Percentiles rank a stretch among this genome's conserved stretches.
Evolutionary conservation across 2,329 filamentous ascomycete genomes (phyloP).

Genomic region (Colletotrichum ledebouriae): DNA sequence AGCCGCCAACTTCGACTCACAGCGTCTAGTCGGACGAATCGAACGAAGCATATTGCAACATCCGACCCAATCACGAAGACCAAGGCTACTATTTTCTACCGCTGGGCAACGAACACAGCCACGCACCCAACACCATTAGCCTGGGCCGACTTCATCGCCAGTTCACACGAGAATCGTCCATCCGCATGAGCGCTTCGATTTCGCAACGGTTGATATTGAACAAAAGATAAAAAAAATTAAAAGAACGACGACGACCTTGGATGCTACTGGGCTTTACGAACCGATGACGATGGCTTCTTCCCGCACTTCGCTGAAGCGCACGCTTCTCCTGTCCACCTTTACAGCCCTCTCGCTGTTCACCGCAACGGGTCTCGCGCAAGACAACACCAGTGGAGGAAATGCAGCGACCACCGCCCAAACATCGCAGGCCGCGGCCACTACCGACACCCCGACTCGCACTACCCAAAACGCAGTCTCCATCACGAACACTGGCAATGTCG

Average conservation of each 20-base stretch:
- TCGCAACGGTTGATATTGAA: slow-evolving; percentile 12
- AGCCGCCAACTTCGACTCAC: not conserved
- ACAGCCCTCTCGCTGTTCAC: slow-evolving; percentile 48
- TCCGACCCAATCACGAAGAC: slow-evolving; percentile 28
- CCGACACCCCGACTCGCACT: slow-evolving; percentile 39
- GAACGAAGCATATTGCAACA: slow-evolving; percentile 20
- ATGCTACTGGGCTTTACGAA: not conserved
- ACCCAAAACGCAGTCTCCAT: slow-evolving; percentile 42
- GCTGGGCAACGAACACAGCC: slow-evolving; percentile 14
- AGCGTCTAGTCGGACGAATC: slow-evolving; percentile 10
- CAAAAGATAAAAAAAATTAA: not conserved
- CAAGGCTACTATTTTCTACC: slow-evolving; percentile 12
- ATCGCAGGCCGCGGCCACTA: slow-evolving; percentile 33
- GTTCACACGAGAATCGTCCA: not conserved
- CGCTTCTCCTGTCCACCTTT: slow-evolving; percentile 89
- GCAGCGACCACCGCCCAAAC: slow-evolving; percentile 12
- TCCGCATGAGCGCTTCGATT: not conserved
- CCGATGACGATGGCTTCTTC: slow-evolving; percentile 35
- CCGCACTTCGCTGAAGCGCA: slow-evolving; percentile 38
- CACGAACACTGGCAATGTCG: slow-evolving; percentile 44
- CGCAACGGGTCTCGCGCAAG: slow-evolving; percentile 51
- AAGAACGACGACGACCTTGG: slow-evolving; percentile 3
- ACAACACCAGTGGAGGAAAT: slow-evolving; percentile 39
- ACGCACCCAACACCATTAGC: slow-evolving; percentile 6
- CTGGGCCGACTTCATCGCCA: not conserved